Evolutionary conservation across 2,329 filamentous ascomycete genomes (phyloP).

Genomic region (Aspergillus oerlinghausenensis): DNA sequence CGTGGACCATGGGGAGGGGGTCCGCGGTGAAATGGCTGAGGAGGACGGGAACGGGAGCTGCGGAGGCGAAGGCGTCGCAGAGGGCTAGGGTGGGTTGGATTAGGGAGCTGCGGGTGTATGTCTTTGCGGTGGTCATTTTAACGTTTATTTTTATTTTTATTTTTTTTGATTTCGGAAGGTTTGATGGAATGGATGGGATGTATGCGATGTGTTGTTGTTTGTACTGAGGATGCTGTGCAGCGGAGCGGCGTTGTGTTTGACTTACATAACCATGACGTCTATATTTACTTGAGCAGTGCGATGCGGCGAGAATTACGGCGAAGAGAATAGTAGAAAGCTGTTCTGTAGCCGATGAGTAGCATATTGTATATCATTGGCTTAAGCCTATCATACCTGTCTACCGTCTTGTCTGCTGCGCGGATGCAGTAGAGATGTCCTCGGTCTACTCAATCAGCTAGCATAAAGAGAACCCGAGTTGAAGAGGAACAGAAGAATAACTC

Average conservation of each 20-base stretch:
- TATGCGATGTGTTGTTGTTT: background rate
- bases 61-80: conserved; percentile 27
- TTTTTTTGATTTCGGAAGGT: background rate
- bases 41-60: conserved; percentile 19
- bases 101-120: conserved; percentile 16
- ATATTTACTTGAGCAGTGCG: background rate
- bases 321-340: no score
- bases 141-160: background rate
- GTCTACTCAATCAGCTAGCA: background rate
- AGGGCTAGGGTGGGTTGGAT: conserved; percentile 24
- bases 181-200: background rate
- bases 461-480: background rate
- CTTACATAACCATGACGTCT: background rate
- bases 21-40: conserved; percentile 32
- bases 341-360: background rate
- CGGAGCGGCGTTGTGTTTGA: background rate
- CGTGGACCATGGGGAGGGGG: conserved; percentile 26
- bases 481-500: background rate
- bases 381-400: background rate
- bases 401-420: background rate
- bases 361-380: background rate
- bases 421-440: background rate
- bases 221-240: background rate
- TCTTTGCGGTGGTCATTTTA: conserved; percentile 2
- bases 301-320: no score